Evolutionary conservation across 2,329 filamentous ascomycete species (phyloP).

Genomic region (Xylaria polymorpha): DNA sequence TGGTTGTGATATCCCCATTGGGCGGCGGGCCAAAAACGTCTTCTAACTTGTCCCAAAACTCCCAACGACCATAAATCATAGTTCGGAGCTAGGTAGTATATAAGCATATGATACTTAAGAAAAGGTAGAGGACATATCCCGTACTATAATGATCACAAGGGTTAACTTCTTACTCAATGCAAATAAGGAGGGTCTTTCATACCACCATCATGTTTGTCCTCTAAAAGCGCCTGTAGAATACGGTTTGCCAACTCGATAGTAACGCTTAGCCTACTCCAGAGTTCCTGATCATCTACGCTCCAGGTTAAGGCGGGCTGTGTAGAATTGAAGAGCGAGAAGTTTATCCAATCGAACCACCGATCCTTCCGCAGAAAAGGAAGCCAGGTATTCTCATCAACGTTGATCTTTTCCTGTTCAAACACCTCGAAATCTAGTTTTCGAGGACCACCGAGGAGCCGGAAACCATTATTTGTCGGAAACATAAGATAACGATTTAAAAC

Average conservation of each 20-base stretch:
- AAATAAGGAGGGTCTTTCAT: too few relatives aligned
- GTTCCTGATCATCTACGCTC: slow-evolving; percentile 20
- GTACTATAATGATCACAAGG: slow-evolving; percentile 8
- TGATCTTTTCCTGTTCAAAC: slow-evolving; percentile 7
- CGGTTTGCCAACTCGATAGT: slow-evolving; percentile 16
- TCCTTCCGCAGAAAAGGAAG: slow-evolving; percentile 18
- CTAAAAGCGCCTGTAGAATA: neutral
- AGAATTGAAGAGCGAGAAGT: too few relatives aligned
- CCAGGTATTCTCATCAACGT: slow-evolving; percentile 19
- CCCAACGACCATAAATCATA: too few relatives aligned
- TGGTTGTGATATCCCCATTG: too few relatives aligned
- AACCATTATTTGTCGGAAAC: slow-evolving; percentile 1
- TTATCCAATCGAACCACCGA: slow-evolving; percentile 20
- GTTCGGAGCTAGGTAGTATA: too few relatives aligned
- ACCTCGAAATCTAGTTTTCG: neutral
- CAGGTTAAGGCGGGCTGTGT: slow-evolving; percentile 15
- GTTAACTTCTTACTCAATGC: too few relatives aligned
- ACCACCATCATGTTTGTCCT: slow-evolving; percentile 13
- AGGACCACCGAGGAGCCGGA: too few relatives aligned
- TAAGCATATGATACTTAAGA: too few relatives aligned
- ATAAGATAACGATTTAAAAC: slow-evolving; percentile 4
- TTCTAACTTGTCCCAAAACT: too few relatives aligned
- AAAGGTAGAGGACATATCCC: neutral
- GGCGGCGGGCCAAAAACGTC: too few relatives aligned
- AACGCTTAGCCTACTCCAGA: neutral